phyloP scores from a whole-genome alignment of 768 basidiomycete genomes.

The Pisolithus orientalis region DNA sequence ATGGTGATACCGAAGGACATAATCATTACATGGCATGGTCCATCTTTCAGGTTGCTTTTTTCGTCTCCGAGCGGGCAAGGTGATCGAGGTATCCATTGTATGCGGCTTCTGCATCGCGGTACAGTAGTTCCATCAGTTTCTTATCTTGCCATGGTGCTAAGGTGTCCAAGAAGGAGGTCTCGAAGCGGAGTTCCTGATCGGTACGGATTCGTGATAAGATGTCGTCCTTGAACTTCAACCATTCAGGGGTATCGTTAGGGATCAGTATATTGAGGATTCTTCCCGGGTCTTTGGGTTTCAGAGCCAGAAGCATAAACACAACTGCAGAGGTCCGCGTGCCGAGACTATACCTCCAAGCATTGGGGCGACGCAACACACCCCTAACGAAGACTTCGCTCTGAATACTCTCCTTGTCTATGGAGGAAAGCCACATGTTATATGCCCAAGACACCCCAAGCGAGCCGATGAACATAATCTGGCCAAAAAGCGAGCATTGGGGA shows the following conservation, averaged over 20 bases:
- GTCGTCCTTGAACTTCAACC: background rate
- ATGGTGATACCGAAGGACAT: background rate
- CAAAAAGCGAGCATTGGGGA: slow-evolving; percentile 26
- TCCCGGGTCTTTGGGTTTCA: background rate
- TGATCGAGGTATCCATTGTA: background rate
- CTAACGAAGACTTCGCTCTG: slow-evolving; percentile 18
- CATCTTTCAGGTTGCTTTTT: background rate
- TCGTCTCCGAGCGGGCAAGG: background rate
- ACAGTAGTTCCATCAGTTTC: background rate
- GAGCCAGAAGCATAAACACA: slow-evolving; percentile 2
- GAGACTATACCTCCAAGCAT: background rate
- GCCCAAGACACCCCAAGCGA: slow-evolving; percentile 28
- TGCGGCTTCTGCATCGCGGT: background rate
- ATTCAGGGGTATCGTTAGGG: slow-evolving; percentile 4
- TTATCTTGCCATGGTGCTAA: background rate
- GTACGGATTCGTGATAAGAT: background rate
- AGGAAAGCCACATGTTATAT: slow-evolving; percentile 25
- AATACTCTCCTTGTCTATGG: slow-evolving; percentile 22
- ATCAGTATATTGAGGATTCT: slow-evolving; percentile 3
- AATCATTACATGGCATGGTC: background rate
- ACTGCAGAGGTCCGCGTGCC: slow-evolving; percentile 3
- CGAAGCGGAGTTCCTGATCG: background rate
- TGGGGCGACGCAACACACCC: slow-evolving; percentile 11
- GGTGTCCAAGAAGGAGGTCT: background rate
- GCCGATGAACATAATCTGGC: slow-evolving; percentile 30